A percentile compares a stretch with the other conserved stretches of the same genome.
Evolutionary conservation across 495 filamentous ascomycete species (phyloP).

Genomic region (Aspergillus taichungensis): DNA sequence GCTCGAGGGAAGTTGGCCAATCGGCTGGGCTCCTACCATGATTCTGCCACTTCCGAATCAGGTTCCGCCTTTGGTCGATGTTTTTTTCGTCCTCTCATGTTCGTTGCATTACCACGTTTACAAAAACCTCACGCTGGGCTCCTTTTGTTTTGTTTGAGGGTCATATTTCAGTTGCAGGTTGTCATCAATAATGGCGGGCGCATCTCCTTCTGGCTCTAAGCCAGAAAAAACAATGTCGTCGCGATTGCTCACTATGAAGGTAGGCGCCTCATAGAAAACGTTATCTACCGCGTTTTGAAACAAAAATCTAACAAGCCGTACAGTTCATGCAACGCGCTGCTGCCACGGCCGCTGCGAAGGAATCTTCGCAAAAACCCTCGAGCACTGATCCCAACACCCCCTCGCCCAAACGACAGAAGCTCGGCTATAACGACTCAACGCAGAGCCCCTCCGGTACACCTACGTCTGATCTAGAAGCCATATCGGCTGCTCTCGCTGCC

Average conservation of each 20-base stretch:
- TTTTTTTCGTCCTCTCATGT: constrained; percentile 4
- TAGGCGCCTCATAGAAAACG: constrained; percentile 12
- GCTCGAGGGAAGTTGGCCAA: constrained; percentile 10
- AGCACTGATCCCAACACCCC: constrained; percentile 19
- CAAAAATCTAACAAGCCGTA: neutral
- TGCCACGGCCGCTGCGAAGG: constrained; percentile 40
- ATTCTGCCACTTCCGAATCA: constrained; percentile 14
- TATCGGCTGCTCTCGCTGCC: constrained; percentile 61
- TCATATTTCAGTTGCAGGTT: constrained; percentile 5
- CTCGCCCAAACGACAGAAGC: constrained; percentile 35
- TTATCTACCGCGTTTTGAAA: too few relatives aligned
- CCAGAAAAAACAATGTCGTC: constrained; percentile 75
- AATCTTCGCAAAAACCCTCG: constrained; percentile 31
- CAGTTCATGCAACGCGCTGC: constrained; percentile 95
- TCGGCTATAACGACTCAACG: constrained; percentile 25
- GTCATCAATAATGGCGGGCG: constrained; percentile 25
- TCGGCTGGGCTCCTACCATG: constrained; percentile 11
- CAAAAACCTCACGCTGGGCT: too few relatives aligned
- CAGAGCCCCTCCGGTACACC: constrained; percentile 18
- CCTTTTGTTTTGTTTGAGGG: constrained; percentile 4
- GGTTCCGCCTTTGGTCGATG: constrained; percentile 4
- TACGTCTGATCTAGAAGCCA: constrained; percentile 43
- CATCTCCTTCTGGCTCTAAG: constrained; percentile 25
- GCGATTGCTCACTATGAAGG: constrained; percentile 87
- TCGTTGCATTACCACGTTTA: neutral